phyloP scores from a whole-genome alignment of 495 filamentous ascomycete genomes.

The Diplogelasinospora grovesii region DNA sequence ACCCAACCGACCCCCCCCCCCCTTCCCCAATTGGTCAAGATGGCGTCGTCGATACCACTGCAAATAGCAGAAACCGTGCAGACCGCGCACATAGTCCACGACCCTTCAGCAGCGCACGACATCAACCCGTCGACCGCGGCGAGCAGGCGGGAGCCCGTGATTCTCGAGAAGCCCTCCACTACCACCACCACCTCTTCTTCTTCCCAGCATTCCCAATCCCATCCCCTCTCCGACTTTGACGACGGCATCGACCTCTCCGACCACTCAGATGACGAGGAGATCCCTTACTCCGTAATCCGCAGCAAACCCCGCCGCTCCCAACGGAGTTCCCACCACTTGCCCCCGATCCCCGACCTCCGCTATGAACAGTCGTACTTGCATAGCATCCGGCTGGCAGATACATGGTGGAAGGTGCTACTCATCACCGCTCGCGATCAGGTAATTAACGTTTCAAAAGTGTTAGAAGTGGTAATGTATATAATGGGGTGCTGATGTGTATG shows the following conservation, averaged over 20 bases:
- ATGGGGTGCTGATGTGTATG: too few relatives aligned
- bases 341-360: conserved; percentile 83
- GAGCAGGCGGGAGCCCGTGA: conserved; percentile 46
- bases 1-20: neutral
- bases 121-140: conserved; percentile 72
- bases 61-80: conserved; percentile 73
- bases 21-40: conserved; percentile 5
- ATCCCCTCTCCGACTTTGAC: conserved; percentile 23
- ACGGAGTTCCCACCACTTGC: conserved; percentile 52
- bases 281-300: conserved; percentile 51
- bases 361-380: conserved; percentile 97
- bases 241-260: conserved; percentile 16
- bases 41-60: conserved; percentile 42
- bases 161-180: conserved; percentile 12
- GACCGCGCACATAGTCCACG: conserved; percentile 62
- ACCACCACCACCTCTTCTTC: neutral
- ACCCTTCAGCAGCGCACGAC: conserved; percentile 67
- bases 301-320: conserved; percentile 42
- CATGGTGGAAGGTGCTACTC: conserved; percentile 67
- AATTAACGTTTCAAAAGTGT: too few relatives aligned
- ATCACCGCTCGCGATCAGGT: conserved; percentile 90
- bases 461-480: too few relatives aligned
- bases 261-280: conserved; percentile 33
- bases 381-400: conserved; percentile 69
- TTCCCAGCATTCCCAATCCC: conserved; percentile 8